Percentiles rank a stretch among this genome's conserved stretches.
Evolutionary conservation across 306 rosid genomes (phyloP).

Genomic region (Myrica gale): DNA sequence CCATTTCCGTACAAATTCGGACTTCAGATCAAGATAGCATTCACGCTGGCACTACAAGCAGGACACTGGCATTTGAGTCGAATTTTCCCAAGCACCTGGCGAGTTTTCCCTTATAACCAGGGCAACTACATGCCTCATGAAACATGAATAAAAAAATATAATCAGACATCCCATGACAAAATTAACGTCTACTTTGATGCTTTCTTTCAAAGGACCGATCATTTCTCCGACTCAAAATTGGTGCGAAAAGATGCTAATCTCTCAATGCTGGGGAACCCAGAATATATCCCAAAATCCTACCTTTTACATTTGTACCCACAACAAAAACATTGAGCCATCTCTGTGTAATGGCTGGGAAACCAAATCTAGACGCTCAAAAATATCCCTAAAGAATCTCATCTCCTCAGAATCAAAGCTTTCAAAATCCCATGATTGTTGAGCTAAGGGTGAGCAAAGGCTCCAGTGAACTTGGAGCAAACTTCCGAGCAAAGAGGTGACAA

Average conservation of each 20-base stretch:
- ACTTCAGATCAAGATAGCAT: background rate
- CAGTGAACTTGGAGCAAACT: conserved; percentile 65
- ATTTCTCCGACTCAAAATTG: conserved; percentile 19
- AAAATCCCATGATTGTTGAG: conserved; percentile 59
- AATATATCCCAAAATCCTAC: conserved; percentile 21
- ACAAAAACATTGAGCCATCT: conserved; percentile 19
- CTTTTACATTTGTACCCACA: conserved; percentile 38
- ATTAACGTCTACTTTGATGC: conserved; percentile 24
- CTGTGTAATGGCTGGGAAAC: conserved; percentile 12
- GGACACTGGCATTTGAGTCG: background rate
- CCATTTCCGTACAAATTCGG: background rate
- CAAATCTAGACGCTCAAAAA: conserved; percentile 26
- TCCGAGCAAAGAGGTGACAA: conserved; percentile 86
- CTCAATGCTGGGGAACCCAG: background rate
- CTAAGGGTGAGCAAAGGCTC: conserved; percentile 67
- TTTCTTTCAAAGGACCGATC: conserved; percentile 28
- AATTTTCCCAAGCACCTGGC: background rate
- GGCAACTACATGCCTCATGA: background rate
- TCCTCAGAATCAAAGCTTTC: conserved; percentile 31
- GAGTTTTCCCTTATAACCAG: background rate
- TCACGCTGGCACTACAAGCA: background rate
- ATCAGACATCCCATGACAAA: background rate
- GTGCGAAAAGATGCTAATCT: conserved; percentile 30
- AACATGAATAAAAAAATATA: background rate
- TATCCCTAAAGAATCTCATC: background rate